A percentile compares a stretch with the other conserved stretches of the same genome.
Conservation (phyloP, 768 basidiomycete genomes). For the Amanita fuliginea region DNA sequence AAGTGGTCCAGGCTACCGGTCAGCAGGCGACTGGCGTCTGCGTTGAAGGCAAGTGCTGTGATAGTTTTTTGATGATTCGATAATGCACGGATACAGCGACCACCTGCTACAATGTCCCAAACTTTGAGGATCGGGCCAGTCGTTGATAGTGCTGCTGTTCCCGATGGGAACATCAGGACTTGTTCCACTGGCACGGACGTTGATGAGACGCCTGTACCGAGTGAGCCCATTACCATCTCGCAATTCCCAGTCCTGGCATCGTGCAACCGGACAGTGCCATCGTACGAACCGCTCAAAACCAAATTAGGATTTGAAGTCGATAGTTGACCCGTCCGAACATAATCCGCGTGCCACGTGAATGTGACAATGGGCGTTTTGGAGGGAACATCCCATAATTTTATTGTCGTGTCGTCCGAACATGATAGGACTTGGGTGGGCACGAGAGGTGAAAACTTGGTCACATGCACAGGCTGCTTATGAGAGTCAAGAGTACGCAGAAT, state of each 20-base stretch:
- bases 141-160: slow-evolving; percentile 72
- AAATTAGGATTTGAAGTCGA: slow-evolving; percentile 75
- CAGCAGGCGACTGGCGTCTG: slow-evolving; percentile 65
- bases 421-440: slow-evolving; percentile 80
- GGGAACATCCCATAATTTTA: slow-evolving; percentile 91
- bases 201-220: slow-evolving; percentile 17
- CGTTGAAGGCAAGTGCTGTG: slow-evolving; percentile 76
- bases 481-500: slow-evolving; percentile 87
- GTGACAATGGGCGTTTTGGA: slow-evolving; percentile 72
- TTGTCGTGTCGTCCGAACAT: slow-evolving; percentile 93
- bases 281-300: slow-evolving; percentile 90
- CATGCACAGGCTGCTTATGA: slow-evolving; percentile 95
- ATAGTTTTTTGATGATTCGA: slow-evolving; percentile 99
- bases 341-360: slow-evolving; percentile 85
- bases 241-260: slow-evolving; percentile 77
- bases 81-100: slow-evolving; percentile 78
- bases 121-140: slow-evolving; percentile 88
- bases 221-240: slow-evolving; percentile 70
- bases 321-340: slow-evolving; percentile 88
- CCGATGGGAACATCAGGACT: slow-evolving; percentile 87
- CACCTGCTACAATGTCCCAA: slow-evolving; percentile 92
- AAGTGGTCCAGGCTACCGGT: slow-evolving; percentile 93
- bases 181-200: slow-evolving; percentile 73
- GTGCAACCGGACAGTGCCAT: slow-evolving; percentile 80
- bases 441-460: slow-evolving; percentile 81